Conservation (phyloP, 345 rosid species). For the Kernera saxatilis region DNA sequence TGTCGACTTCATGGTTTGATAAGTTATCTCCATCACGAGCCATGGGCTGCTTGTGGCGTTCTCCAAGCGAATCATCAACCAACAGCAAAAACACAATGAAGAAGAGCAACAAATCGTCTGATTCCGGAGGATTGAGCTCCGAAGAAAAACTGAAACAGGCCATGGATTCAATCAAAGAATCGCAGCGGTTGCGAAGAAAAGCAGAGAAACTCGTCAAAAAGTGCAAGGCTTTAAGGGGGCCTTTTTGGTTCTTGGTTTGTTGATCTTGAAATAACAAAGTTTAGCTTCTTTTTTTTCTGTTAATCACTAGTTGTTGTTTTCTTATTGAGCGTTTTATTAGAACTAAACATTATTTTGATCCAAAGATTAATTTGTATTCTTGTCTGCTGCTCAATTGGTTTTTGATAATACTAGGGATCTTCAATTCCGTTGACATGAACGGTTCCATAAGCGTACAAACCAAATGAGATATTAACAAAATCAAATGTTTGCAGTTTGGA, state of each 20-base stretch:
- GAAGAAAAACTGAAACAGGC: constrained; percentile 38
- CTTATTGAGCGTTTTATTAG: not conserved
- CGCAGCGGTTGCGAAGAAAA: constrained; percentile 41
- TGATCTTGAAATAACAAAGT: no score
- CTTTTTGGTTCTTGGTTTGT: not conserved
- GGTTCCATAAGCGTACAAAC: no score
- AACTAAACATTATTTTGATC: not conserved
- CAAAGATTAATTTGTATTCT: constrained; percentile 37
- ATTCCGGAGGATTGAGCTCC: no score
- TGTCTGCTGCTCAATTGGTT: no score
- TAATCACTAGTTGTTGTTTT: not conserved
- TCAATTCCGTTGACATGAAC: no score
- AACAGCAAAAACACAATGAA: constrained; percentile 30
- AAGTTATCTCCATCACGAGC: constrained; percentile 44
- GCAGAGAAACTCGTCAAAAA: constrained; percentile 42
- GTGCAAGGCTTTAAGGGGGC: not conserved
- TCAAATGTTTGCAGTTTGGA: no score
- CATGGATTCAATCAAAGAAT: constrained; percentile 43
- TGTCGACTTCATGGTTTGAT: constrained; percentile 20
- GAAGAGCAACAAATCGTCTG: constrained; percentile 28
- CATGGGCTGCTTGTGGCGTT: constrained; percentile 58
- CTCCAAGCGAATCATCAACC: constrained; percentile 29
- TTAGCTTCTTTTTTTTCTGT: no score
- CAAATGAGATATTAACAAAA: no score
- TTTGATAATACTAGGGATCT: no score